Base-by-base conservation (phyloP, 1,284 basidiomycete genomes). In the Moesziomyces parantarcticus region DNA sequence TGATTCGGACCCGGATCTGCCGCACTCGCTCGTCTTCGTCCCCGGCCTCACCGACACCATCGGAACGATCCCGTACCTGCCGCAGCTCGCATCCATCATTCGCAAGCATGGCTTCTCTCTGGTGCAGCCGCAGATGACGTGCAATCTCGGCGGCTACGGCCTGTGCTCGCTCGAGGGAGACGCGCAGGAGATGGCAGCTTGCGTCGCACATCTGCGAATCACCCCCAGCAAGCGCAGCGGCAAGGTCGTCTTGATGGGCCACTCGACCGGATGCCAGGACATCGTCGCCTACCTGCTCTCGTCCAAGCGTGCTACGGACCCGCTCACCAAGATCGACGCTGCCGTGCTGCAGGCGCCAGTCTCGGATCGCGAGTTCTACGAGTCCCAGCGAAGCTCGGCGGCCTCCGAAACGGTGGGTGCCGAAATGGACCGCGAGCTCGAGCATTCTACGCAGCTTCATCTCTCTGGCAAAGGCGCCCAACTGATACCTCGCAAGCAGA, bases 261-360 rank as follows among this genome's bases (percentile, higher is more conserved):
- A 83, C 46, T 79, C 75, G n/a, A 83, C 81, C 1, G 81, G 81
- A 3, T 81, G 78, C 41, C 79, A 83, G 44, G 80, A 81, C 41
- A 57, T 71, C n/a, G 49, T 81, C n/a, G 59, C 66, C 13, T 76
- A 74, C 43, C 54, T 82, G 10, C 50, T 74, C 13, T 58, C 46
- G 6, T 52, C 55, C 0, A 20, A 5, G 1, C 62, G 61, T 4
- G 60, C 60, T 0, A 36, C 23, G 3, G 25, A 34, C 11, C 9
- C 41, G 1, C 14, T 20, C 3, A 60, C 65, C 14, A 63, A 22
- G n/a, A 53, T 80, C 16, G 57, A 79, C 22, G 78, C 72, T 18
- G 80, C 67, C n/a, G 73, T 83, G 8, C 49, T 81, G 22, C 81
- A 83, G 40, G 81, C 80, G 1, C 81, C 81, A 11, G 78, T 78